These are phyloP conservation scores for Cyclocybe aegerita DNA, from an alignment of 768 basidiomycete species.

Conservation along the genomic window DNA sequence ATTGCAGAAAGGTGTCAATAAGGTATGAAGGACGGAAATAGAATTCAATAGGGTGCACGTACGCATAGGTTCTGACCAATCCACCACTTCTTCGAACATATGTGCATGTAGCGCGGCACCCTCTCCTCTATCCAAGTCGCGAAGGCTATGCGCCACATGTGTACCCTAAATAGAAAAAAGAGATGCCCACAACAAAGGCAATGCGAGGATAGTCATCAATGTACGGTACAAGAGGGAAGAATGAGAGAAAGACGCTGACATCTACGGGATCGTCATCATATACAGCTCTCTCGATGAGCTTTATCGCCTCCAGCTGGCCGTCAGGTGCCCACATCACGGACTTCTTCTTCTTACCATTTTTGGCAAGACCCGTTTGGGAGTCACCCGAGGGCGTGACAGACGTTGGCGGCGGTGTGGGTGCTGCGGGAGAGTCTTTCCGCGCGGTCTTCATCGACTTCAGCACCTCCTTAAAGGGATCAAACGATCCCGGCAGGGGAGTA, in stretches of 20 bases:
- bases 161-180: slow-evolving; percentile 58
- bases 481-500: slow-evolving; percentile 67
- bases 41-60: slow-evolving; percentile 37
- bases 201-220: slow-evolving; percentile 44
- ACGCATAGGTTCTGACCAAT: slow-evolving; percentile 85
- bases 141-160: slow-evolving; percentile 68
- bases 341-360: slow-evolving; percentile 68
- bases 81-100: slow-evolving; percentile 82
- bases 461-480: slow-evolving; percentile 82
- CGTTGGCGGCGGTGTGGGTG: slow-evolving; percentile 52
- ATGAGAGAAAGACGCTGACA: slow-evolving; percentile 62
- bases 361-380: slow-evolving; percentile 30
- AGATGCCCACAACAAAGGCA: slow-evolving; percentile 29
- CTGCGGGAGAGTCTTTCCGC: slow-evolving; percentile 56
- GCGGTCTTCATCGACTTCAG: slow-evolving; percentile 69
- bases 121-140: slow-evolving; percentile 86
- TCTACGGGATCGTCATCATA: slow-evolving; percentile 88
- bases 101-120: slow-evolving; percentile 83
- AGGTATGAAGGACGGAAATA: slow-evolving; percentile 13
- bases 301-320: slow-evolving; percentile 69
- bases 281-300: slow-evolving; percentile 80
- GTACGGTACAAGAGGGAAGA: slow-evolving; percentile 42
- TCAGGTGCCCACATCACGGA: slow-evolving; percentile 79
- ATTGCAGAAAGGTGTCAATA: slow-evolving; percentile 18
- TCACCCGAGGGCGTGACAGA: slow-evolving; percentile 29